phyloP scores from a whole-genome alignment of 345 rosid species.

The Gossypium raimondii region DNA sequence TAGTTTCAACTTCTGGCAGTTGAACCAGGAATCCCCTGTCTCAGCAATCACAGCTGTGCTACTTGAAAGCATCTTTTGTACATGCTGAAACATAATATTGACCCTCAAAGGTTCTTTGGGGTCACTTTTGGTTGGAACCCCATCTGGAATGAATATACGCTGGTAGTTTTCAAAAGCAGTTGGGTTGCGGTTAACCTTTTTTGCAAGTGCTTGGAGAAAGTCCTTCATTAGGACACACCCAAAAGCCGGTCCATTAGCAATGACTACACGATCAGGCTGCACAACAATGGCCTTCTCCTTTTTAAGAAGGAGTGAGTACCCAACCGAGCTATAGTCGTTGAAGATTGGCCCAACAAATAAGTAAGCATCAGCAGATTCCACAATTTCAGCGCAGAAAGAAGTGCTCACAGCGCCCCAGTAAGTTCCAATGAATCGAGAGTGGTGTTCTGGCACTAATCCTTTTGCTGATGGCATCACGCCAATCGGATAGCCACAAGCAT shows the following conservation, averaged over 20 bases:
- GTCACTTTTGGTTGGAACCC: neutral
- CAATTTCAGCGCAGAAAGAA: neutral
- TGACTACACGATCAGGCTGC: conserved; percentile 25
- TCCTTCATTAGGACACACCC: conserved; percentile 53
- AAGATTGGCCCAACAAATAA: neutral
- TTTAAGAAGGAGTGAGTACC: neutral
- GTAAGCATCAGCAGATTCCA: conserved; percentile 3
- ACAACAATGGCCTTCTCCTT: neutral
- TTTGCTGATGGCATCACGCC: neutral
- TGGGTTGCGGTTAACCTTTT: neutral
- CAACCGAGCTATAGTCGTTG: neutral
- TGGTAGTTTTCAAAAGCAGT: neutral
- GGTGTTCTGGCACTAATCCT: neutral
- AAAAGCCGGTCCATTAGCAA: conserved; percentile 46
- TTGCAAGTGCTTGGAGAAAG: conserved; percentile 25
- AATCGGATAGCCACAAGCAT: neutral
- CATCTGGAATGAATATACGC: neutral
- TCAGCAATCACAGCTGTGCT: neutral
- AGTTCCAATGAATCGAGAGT: neutral
- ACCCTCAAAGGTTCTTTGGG: neutral
- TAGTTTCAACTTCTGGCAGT: neutral
- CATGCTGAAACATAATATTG: neutral
- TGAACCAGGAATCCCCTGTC: conserved; percentile 2
- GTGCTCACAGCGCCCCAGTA: neutral
- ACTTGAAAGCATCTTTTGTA: conserved; percentile 1